A percentile compares a stretch with the other conserved stretches of the same genome.
These are phyloP conservation scores for Nannochloropsis gaditana DNA, from an alignment of 108 stramenopile species.

Conservation along the genomic window DNA sequence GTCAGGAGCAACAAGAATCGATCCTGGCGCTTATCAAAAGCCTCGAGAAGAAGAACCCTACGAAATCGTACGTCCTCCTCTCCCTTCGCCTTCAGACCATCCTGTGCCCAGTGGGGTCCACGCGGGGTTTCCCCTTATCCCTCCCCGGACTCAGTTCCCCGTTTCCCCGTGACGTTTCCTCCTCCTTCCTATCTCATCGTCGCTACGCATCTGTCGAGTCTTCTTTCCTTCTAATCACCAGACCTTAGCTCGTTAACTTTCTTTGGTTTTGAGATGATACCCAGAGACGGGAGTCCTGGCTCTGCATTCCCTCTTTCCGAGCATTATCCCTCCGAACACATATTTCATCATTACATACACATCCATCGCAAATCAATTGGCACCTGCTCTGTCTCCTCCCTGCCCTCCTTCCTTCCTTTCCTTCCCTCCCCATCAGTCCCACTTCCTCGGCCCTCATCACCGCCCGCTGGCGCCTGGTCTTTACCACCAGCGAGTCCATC, in stretches of 20 bases:
- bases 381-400: not conserved
- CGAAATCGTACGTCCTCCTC: not conserved
- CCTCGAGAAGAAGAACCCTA: constrained; percentile 9
- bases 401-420: not conserved
- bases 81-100: not conserved
- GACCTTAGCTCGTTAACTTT: not conserved
- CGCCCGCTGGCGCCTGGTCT: constrained; percentile 40
- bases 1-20: not conserved
- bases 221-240: not conserved
- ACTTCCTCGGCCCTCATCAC: constrained; percentile 28
- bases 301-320: not conserved
- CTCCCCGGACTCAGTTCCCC: too few species aligned
- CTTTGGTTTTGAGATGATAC: too few species aligned
- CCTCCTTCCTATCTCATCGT: too few species aligned
- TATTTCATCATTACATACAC: not conserved
- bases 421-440: not conserved
- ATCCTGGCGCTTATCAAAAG: not conserved
- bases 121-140: too few species aligned
- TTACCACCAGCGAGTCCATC: constrained; percentile 37
- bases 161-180: too few species aligned
- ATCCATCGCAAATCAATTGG: not conserved
- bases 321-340: not conserved
- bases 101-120: too few species aligned
- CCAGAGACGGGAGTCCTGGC: not conserved
- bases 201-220: too few species aligned